Percentiles rank a stretch among this genome's conserved stretches.
Evolutionary conservation across 2,329 filamentous ascomycete species (phyloP).

Genomic region (Sordariomycetes sp.): DNA sequence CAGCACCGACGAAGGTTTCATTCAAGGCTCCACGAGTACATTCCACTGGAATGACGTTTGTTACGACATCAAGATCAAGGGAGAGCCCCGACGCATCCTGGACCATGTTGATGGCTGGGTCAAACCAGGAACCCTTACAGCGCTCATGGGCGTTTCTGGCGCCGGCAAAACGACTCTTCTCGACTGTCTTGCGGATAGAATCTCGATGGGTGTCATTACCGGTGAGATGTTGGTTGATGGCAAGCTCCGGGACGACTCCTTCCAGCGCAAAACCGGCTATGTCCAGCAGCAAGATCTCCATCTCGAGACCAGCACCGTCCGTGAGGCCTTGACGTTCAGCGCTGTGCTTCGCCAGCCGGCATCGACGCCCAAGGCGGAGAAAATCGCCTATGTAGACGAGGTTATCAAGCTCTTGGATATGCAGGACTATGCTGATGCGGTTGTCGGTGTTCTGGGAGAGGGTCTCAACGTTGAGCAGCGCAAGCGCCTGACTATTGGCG

Average conservation of each 20-base stretch:
- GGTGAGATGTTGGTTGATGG: slow-evolving; percentile 64
- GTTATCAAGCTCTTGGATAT: slow-evolving; percentile 50
- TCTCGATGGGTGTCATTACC: slow-evolving; percentile 74
- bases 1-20: not conserved
- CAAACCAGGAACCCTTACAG: slow-evolving; percentile 64
- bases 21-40: slow-evolving; percentile 17
- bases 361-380: slow-evolving; percentile 56
- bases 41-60: slow-evolving; percentile 67
- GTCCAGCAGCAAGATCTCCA: slow-evolving; percentile 86
- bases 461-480: slow-evolving; percentile 51
- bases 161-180: slow-evolving; percentile 83
- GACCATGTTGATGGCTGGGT: slow-evolving; percentile 68
- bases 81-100: slow-evolving; percentile 56
- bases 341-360: slow-evolving; percentile 74
- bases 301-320: slow-evolving; percentile 68
- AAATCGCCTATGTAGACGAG: slow-evolving; percentile 65
- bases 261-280: slow-evolving; percentile 82
- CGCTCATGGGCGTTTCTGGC: slow-evolving; percentile 63
- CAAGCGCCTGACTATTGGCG: slow-evolving; percentile 48
- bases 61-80: slow-evolving; percentile 64
- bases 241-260: slow-evolving; percentile 60
- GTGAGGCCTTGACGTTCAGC: slow-evolving; percentile 75
- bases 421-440: slow-evolving; percentile 52
- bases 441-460: slow-evolving; percentile 49
- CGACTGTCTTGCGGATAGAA: slow-evolving; percentile 72